Percentiles rank a stretch among this genome's conserved stretches.
Evolutionary conservation across 2,329 filamentous ascomycete genomes (phyloP).

Genomic region (Stemphylium lycopersici): DNA sequence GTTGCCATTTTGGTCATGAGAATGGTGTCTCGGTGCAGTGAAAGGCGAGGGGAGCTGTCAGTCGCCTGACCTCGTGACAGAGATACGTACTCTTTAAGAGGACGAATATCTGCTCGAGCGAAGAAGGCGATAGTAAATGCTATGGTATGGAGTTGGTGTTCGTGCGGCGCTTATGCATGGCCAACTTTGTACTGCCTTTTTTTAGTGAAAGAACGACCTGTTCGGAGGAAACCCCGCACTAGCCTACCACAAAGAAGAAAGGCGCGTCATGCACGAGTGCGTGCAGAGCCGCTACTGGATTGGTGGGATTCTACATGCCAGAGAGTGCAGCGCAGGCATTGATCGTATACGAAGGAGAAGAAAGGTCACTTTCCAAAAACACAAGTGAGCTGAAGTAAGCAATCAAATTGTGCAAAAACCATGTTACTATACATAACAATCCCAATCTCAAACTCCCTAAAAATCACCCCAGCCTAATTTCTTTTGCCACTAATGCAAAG

Average conservation of each 20-base stretch:
- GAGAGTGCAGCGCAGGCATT: too few species aligned
- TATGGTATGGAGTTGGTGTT: too few species aligned
- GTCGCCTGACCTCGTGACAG: too few species aligned
- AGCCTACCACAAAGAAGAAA: not conserved
- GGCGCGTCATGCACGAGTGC: not conserved
- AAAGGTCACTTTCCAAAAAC: too few species aligned
- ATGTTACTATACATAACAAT: slow-evolving; percentile 2
- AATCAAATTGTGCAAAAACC: not conserved
- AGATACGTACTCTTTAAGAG: too few species aligned
- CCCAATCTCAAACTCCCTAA: not conserved
- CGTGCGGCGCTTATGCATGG: not conserved
- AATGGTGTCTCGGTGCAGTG: too few species aligned
- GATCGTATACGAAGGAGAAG: too few species aligned
- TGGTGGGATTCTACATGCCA: too few species aligned
- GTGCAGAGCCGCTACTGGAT: not conserved
- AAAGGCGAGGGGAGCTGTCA: too few species aligned
- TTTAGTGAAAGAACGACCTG: not conserved
- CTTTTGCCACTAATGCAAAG: not conserved
- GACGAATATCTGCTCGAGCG: too few species aligned
- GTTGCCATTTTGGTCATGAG: too few species aligned
- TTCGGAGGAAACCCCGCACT: not conserved
- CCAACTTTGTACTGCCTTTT: not conserved
- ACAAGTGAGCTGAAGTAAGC: not conserved
- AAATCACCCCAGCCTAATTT: slow-evolving; percentile 1
- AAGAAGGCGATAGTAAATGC: too few species aligned